Conservation (phyloP, 352 stramenopile genomes). For the Globisporangium recalcitrans region DNA sequence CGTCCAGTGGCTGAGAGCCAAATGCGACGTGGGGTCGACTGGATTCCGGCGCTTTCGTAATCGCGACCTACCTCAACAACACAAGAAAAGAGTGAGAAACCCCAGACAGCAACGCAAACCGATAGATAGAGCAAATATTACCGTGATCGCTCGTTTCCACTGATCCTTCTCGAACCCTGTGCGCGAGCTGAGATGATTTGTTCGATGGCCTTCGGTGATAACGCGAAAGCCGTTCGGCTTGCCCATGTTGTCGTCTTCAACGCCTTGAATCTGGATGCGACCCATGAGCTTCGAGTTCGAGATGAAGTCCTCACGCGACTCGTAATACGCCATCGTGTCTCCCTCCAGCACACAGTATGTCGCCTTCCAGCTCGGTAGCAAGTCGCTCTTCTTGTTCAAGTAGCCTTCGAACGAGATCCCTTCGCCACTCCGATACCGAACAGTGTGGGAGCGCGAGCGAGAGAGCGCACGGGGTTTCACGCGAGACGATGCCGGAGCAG, state of each 20-base stretch:
- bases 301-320: slow-evolving; percentile 81
- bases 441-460: slow-evolving; percentile 49
- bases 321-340: slow-evolving; percentile 72
- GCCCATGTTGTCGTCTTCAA: slow-evolving; percentile 59
- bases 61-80: slow-evolving; percentile 37
- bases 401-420: slow-evolving; percentile 83
- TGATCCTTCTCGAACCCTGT: slow-evolving; percentile 80
- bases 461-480: slow-evolving; percentile 1
- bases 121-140: slow-evolving; percentile 14
- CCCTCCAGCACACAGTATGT: slow-evolving; percentile 78
- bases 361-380: slow-evolving; percentile 63
- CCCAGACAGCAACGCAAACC: not conserved
- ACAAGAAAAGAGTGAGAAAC: not conserved
- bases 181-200: slow-evolving; percentile 66
- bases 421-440: slow-evolving; percentile 58
- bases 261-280: slow-evolving; percentile 57
- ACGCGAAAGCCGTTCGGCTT: slow-evolving; percentile 70
- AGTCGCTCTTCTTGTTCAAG: slow-evolving; percentile 78
- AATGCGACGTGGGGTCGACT: slow-evolving; percentile 54
- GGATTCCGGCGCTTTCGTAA: slow-evolving; percentile 43
- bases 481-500: not conserved
- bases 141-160: slow-evolving; percentile 69
- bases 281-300: slow-evolving; percentile 73
- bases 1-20: slow-evolving; percentile 63
- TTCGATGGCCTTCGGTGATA: slow-evolving; percentile 57